Conservation (phyloP, 495 filamentous ascomycete species). For the Neurospora sp. region DNA sequence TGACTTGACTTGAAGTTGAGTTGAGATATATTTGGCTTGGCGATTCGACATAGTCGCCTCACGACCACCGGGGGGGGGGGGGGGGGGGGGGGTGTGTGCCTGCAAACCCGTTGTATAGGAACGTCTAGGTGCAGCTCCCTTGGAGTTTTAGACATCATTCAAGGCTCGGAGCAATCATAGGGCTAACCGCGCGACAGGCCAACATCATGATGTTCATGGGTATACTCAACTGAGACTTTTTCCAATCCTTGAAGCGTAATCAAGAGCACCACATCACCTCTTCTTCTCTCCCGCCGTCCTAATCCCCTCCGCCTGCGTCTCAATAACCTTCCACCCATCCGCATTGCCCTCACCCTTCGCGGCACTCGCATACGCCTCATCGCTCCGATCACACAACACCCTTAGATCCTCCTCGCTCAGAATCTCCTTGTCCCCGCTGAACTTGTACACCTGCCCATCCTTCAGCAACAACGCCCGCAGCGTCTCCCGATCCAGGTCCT, state of each 20-base stretch:
- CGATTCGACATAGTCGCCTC: not conserved
- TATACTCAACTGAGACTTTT: not conserved
- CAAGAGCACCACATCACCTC: not conserved
- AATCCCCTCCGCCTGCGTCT: slow-evolving; percentile 43
- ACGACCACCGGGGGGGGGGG: not conserved
- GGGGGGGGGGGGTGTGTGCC: not conserved
- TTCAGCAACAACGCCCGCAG: slow-evolving; percentile 50
- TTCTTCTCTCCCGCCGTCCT: slow-evolving; percentile 16
- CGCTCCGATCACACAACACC: slow-evolving; percentile 71
- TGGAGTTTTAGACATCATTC: no score
- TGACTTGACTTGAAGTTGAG: not conserved
- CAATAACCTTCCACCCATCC: slow-evolving; percentile 57
- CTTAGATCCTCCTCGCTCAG: slow-evolving; percentile 68
- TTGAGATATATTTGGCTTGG: not conserved
- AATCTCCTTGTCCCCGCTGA: slow-evolving; percentile 47
- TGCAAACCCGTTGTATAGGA: not conserved
- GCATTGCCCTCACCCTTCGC: slow-evolving; percentile 60
- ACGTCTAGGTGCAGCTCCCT: no score
- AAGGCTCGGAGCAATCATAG: no score
- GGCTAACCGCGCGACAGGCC: no score
- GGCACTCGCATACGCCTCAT: slow-evolving; percentile 73
- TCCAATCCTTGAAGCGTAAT: not conserved
- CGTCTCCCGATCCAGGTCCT: slow-evolving; percentile 43
- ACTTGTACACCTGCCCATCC: slow-evolving; percentile 54
- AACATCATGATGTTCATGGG: not conserved